These are phyloP conservation scores for Peronosclerospora sorghi DNA, from an alignment of 352 stramenopile genomes.

Conservation along the genomic window DNA sequence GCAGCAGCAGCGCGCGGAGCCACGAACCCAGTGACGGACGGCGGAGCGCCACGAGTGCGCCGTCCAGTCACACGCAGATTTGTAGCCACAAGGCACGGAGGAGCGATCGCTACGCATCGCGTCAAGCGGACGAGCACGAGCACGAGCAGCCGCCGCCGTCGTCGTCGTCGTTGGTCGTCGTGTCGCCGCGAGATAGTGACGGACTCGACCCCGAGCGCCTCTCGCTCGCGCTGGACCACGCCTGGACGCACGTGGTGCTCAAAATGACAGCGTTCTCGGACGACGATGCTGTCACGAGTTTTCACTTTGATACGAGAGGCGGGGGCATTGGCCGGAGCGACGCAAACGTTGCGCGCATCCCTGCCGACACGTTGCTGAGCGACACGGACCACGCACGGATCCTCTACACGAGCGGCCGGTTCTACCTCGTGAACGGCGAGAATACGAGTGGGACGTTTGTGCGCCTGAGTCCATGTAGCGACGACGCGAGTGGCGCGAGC, in stretches of 20 bases:
- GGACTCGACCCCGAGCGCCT: conserved; percentile 19
- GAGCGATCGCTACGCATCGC: no score
- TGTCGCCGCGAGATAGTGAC: conserved; percentile 8
- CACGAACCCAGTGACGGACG: no score
- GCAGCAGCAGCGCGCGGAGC: conserved; percentile 22
- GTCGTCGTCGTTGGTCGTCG: conserved; percentile 7
- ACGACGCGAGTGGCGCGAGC: conserved; percentile 25
- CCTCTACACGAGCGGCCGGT: conserved; percentile 39
- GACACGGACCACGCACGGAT: conserved; percentile 43
- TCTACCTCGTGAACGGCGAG: conserved; percentile 52
- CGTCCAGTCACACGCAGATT: background rate
- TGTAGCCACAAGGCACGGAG: conserved; percentile 15
- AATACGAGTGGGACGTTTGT: conserved; percentile 58
- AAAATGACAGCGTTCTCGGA: conserved; percentile 80
- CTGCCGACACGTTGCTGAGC: conserved; percentile 56
- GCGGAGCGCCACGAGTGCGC: no score
- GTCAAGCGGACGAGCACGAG: conserved; percentile 6
- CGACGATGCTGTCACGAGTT: conserved; percentile 65
- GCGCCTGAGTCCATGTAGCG: conserved; percentile 32
- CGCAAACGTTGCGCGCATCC: conserved; percentile 55
- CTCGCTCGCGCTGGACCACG: conserved; percentile 23
- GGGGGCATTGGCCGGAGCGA: conserved; percentile 41
- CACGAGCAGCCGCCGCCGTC: conserved; percentile 1
- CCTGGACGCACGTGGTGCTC: conserved; percentile 62
- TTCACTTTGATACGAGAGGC: conserved; percentile 40